A percentile compares a stretch with the other conserved stretches of the same genome.
Evolutionary conservation across 2,329 filamentous ascomycete species (phyloP).

Genomic region (Fusarium sulawesiense): DNA sequence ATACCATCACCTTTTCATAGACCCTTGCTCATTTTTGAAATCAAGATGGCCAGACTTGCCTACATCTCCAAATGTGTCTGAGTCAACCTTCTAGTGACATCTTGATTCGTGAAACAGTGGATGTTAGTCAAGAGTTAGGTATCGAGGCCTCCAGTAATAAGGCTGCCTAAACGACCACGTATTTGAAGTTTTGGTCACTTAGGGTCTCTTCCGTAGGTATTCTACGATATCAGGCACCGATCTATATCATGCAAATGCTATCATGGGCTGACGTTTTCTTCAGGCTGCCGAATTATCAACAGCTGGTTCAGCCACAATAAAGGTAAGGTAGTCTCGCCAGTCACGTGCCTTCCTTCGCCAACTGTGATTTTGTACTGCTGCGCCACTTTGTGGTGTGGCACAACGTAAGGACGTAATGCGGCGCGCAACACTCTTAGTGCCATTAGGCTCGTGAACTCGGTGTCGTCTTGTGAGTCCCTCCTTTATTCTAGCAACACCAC

Average conservation of each 20-base stretch:
- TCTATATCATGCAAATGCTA: slow-evolving; percentile 19
- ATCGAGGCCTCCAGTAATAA: slow-evolving; percentile 6
- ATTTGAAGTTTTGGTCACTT: background rate
- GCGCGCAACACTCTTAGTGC: slow-evolving; percentile 44
- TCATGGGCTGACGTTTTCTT: slow-evolving; percentile 41
- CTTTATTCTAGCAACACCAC: slow-evolving; percentile 47
- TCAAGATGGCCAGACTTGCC: background rate
- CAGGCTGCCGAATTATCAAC: slow-evolving; percentile 40
- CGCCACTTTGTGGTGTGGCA: slow-evolving; percentile 49
- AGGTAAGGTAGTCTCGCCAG: background rate
- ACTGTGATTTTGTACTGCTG: background rate
- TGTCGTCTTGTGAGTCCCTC: slow-evolving; percentile 50
- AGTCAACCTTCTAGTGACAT: background rate
- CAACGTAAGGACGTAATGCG: slow-evolving; percentile 33
- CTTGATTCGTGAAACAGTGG: background rate
- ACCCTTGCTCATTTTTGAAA: background rate
- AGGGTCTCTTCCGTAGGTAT: background rate
- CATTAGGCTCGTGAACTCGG: slow-evolving; percentile 50
- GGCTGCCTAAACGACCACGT: slow-evolving; percentile 11
- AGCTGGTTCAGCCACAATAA: slow-evolving; percentile 31
- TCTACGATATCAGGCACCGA: slow-evolving; percentile 26
- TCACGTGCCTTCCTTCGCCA: slow-evolving; percentile 30
- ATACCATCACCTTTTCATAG: background rate
- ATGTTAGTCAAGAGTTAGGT: background rate
- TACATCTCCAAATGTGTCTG: background rate